Evolutionary conservation across 2,329 filamentous ascomycete species (phyloP).

Genomic region (Neonectria faginata): DNA sequence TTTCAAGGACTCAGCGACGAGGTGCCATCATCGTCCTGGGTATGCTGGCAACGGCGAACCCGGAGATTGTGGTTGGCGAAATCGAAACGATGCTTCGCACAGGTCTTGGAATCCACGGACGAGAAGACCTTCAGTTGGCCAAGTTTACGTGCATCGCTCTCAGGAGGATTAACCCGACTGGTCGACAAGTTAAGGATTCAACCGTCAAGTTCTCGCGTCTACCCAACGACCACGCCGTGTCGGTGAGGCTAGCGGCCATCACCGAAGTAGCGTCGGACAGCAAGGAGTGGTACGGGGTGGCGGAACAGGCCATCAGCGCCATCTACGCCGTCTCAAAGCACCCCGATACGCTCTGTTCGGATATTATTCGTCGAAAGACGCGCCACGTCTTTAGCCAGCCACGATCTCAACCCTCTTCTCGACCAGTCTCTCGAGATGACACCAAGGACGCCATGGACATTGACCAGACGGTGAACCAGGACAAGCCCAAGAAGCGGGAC

Average conservation of each 20-base stretch:
- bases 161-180: constrained; percentile 87
- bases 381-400: constrained; percentile 76
- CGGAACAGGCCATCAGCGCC: constrained; percentile 94
- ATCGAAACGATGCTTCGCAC: constrained; percentile 95
- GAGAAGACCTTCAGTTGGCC: constrained; percentile 85
- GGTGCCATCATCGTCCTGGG: constrained; percentile 96
- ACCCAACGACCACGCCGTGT: constrained; percentile 90
- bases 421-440: constrained; percentile 59
- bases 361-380: constrained; percentile 88
- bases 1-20: constrained; percentile 88
- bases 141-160: constrained; percentile 97
- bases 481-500: constrained; percentile 68
- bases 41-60: constrained; percentile 93
- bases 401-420: constrained; percentile 55
- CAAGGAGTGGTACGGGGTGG: constrained; percentile 96
- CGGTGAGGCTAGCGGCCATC: constrained; percentile 83
- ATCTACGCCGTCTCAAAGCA: constrained; percentile 96
- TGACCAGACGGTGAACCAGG: constrained; percentile 51
- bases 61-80: constrained; percentile 92
- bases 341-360: constrained; percentile 91
- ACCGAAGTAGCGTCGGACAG: constrained; percentile 87
- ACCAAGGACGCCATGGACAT: constrained; percentile 50
- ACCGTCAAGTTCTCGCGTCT: constrained; percentile 78
- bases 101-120: constrained; percentile 83
- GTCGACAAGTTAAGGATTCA: constrained; percentile 82